Evolutionary conservation across 2,329 filamentous ascomycete species (phyloP).

Genomic region (Zasmidium cellare): DNA sequence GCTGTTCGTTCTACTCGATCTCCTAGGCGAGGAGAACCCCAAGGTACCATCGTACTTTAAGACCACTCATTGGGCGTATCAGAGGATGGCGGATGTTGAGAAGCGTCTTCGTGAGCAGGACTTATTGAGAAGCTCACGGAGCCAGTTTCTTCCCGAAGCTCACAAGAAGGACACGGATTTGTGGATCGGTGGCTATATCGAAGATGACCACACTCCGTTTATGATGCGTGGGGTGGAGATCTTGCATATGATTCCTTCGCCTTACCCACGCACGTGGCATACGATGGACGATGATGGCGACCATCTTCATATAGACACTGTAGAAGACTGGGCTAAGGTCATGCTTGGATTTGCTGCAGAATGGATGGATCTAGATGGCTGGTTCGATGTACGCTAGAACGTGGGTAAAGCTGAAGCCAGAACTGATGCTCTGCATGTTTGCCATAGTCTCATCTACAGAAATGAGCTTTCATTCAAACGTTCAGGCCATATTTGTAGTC

Average conservation of each 20-base stretch:
- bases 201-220: slow-evolving; percentile 92
- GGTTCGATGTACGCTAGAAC: slow-evolving; percentile 35
- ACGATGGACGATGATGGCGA: slow-evolving; percentile 77
- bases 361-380: slow-evolving; percentile 81
- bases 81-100: slow-evolving; percentile 72
- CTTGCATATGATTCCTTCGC: slow-evolving; percentile 81
- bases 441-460: too few relatives aligned
- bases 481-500: too few relatives aligned
- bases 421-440: too few relatives aligned
- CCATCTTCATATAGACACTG: slow-evolving; percentile 76
- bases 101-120: slow-evolving; percentile 67
- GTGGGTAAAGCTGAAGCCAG: neutral
- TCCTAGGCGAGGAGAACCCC: slow-evolving; percentile 72
- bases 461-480: too few relatives aligned
- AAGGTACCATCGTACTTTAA: slow-evolving; percentile 81
- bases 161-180: slow-evolving; percentile 51
- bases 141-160: slow-evolving; percentile 67
- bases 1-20: slow-evolving; percentile 87
- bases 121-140: slow-evolving; percentile 64
- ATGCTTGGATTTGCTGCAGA: slow-evolving; percentile 82
- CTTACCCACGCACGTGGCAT: slow-evolving; percentile 88
- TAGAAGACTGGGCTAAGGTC: slow-evolving; percentile 85
- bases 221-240: slow-evolving; percentile 82
- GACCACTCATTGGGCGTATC: slow-evolving; percentile 92
- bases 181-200: slow-evolving; percentile 54